Evolutionary conservation across 306 rosid species (phyloP).

Genomic region (Myrica gale): DNA sequence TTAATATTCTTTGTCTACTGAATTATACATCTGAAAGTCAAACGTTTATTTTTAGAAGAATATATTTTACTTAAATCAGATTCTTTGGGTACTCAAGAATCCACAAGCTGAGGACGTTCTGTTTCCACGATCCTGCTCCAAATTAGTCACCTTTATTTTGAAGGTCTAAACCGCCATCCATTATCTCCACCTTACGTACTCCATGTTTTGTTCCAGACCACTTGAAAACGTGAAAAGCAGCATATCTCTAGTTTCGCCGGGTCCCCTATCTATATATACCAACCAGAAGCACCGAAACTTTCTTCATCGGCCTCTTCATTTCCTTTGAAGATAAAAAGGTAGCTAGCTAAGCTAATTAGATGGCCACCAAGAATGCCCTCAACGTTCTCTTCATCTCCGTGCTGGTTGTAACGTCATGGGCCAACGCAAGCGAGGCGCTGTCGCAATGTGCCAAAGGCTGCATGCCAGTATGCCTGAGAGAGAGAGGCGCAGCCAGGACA

Average conservation of each 20-base stretch:
- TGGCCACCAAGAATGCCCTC: constrained; percentile 27
- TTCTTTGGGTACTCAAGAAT: neutral
- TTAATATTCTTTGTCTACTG: too few species aligned
- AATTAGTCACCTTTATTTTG: neutral
- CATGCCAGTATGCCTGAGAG: constrained; percentile 56
- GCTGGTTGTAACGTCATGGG: constrained; percentile 26
- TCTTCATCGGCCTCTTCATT: neutral
- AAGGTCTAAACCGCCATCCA: neutral
- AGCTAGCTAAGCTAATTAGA: neutral
- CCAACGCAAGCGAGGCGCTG: constrained; percentile 19
- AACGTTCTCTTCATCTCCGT: constrained; percentile 17
- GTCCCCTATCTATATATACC: neutral
- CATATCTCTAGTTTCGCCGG: neutral
- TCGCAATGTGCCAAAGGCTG: constrained; percentile 40
- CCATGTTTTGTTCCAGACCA: constrained; percentile 28
- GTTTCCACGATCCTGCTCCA: too few species aligned
- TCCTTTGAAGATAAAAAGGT: neutral
- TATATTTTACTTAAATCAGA: too few species aligned
- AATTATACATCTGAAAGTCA: too few species aligned
- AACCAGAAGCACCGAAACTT: neutral
- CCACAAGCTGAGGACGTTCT: too few species aligned
- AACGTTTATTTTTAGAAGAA: too few species aligned
- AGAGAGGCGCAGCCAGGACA: constrained; percentile 32
- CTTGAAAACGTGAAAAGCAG: constrained; percentile 6
- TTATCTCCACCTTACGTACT: constrained; percentile 5